Base-by-base conservation (phyloP, 768 basidiomycete species). In the Mycena floridula region DNA sequence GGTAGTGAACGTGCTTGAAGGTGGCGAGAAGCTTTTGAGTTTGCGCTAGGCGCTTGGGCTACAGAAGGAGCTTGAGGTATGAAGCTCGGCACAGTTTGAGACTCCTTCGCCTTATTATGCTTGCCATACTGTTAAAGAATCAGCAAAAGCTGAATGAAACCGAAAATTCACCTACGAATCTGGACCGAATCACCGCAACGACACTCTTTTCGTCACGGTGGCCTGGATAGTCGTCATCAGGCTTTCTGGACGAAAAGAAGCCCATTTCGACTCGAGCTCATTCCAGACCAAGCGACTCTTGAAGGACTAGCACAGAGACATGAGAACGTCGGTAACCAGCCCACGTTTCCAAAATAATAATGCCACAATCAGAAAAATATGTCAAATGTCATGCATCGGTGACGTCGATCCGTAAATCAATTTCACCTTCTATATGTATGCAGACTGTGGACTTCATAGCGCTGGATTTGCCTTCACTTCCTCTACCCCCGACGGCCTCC, bases 121-220 rank as follows among this genome's bases (percentile, higher is more conserved):
- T 73, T 79, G 43, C 77, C 75, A 50, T 77, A 78, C 78, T 80
- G 50, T 42, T 24, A 39, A 23, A 30, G 39, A 32, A 21, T 26
- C 27, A 40, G 22, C 23, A 27, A 15, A 37, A 36, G 25, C n/a
- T 15, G 37, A 27, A 26, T 22, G 27, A 22, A 20, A 28, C 49
- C 37, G 11, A 12, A 23, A 7, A 16, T 5, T 5, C 22, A 72
- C 76, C 54, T 51, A 80, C 77, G 53, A 81, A 78, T 60, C 79
- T 70, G 54, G 79, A 79, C 54, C 79, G 75, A 42, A 80, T 76
- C 55, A 76, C 76, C 48, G 73, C 67, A 23, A 77, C 69, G 45
- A 81, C 74, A 24, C 76, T 73, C 60, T 63, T 73, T 54, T 74
- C 66, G 50, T 27, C 21, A 8, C 45, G 25, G 53, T 44, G 28